Conservation (phyloP, 208 protist species). For the Leptomonas pyrrhocoris region DNA sequence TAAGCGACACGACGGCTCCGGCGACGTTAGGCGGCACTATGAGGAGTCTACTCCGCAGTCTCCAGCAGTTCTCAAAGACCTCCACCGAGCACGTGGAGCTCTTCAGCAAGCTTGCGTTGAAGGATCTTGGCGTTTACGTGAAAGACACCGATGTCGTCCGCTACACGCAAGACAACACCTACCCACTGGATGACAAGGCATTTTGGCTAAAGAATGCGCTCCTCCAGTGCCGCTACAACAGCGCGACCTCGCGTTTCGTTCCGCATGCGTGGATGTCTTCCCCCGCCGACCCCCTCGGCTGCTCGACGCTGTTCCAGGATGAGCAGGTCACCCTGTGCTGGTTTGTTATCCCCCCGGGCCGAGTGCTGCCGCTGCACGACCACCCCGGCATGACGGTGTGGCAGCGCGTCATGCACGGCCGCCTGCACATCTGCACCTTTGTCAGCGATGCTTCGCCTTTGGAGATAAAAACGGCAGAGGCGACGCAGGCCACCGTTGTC, state of each 20-base stretch:
- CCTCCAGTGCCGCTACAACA: conserved; percentile 29
- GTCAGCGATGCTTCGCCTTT: background rate
- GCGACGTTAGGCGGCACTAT: conserved; percentile 1
- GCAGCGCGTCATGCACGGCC: conserved; percentile 69
- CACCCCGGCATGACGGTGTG: conserved; percentile 74
- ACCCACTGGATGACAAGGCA: conserved; percentile 31
- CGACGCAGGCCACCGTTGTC: conserved; percentile 7
- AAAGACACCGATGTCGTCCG: conserved; percentile 27
- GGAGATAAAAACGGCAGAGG: background rate
- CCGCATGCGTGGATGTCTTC: conserved; percentile 38
- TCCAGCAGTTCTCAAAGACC: conserved; percentile 27
- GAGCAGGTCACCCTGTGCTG: conserved; percentile 54
- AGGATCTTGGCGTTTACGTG: conserved; percentile 58
- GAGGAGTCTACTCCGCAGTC: conserved; percentile 27
- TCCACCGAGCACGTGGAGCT: conserved; percentile 30
- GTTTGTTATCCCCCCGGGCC: conserved; percentile 73
- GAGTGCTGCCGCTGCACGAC: conserved; percentile 68
- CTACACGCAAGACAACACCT: conserved; percentile 34
- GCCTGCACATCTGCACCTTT: conserved; percentile 56
- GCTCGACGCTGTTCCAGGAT: conserved; percentile 65
- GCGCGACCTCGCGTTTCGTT: background rate
- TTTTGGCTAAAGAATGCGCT: conserved; percentile 53
- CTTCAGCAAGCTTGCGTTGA: conserved; percentile 35
- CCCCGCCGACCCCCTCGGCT: conserved; percentile 38
- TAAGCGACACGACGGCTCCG: too few species aligned